Conservation (phyloP, 2,329 filamentous ascomycete genomes). For the Didymella segeticola region DNA sequence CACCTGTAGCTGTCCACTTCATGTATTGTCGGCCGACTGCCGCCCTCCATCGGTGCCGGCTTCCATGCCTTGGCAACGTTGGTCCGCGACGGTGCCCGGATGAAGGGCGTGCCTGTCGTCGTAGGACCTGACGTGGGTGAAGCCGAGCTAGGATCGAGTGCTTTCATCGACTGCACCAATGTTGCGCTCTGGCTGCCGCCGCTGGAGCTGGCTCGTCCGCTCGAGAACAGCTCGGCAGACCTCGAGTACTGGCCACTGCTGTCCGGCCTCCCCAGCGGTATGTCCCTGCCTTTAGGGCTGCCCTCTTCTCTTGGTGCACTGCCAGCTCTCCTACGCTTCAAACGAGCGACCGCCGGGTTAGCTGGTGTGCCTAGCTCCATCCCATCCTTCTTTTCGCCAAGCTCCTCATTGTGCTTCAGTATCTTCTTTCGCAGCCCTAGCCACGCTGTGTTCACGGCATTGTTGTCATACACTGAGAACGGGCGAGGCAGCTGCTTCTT, state of each 20-base stretch:
- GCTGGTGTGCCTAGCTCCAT: slow-evolving; percentile 32
- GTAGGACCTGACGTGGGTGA: slow-evolving; percentile 38
- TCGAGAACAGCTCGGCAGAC: slow-evolving; percentile 37
- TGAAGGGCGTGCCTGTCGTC: slow-evolving; percentile 60
- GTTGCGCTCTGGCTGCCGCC: slow-evolving; percentile 29
- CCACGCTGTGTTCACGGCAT: slow-evolving; percentile 81
- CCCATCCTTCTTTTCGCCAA: slow-evolving; percentile 42
- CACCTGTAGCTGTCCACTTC: slow-evolving; percentile 57
- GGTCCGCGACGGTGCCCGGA: slow-evolving; percentile 56
- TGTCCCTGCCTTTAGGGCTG: slow-evolving; percentile 36
- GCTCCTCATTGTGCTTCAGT: slow-evolving; percentile 52
- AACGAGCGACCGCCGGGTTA: slow-evolving; percentile 42
- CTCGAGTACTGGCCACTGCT: slow-evolving; percentile 37
- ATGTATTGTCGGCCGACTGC: slow-evolving; percentile 46
- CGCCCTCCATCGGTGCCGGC: slow-evolving; percentile 31
- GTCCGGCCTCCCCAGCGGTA: slow-evolving; percentile 30
- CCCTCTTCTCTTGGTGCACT: slow-evolving; percentile 33
- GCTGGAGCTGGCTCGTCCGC: slow-evolving; percentile 33
- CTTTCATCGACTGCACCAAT: slow-evolving; percentile 37
- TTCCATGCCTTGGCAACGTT: slow-evolving; percentile 38
- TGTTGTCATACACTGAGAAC: slow-evolving; percentile 80
- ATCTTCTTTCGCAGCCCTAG: slow-evolving; percentile 62
- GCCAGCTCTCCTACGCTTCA: slow-evolving; percentile 45
- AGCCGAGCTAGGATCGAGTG: slow-evolving; percentile 37
- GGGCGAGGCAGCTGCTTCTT: slow-evolving; percentile 72